Evolutionary conservation across 352 stramenopile species (phyloP), one percentile per base, ranked within the genome.

Genomic region (Ochromonadaceae sp.): DNA sequence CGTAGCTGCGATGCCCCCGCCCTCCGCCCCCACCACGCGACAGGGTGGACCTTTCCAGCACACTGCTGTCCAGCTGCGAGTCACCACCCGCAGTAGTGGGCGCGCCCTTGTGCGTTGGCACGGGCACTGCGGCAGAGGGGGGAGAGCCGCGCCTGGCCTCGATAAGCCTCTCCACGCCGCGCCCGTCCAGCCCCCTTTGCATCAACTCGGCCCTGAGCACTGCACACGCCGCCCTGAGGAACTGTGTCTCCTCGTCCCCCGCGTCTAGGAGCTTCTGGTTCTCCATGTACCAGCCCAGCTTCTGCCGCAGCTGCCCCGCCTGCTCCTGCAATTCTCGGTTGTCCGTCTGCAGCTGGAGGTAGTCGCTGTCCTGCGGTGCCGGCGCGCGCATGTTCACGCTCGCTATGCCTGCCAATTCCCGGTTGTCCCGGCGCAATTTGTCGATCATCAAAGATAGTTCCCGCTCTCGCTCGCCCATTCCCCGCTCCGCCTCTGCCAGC

Each of bases 221-320:
- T n/a, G n/a, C n/a, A n/a, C n/a, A n/a, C n/a, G n/a, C n/a, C n/a
- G n/a, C n/a, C n/a, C n/a, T n/a, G n/a, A n/a, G n/a, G n/a, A n/a
- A n/a, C n/a, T n/a, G n/a, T n/a, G n/a, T n/a, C n/a, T n/a, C n/a
- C n/a, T n/a, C n/a, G n/a, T n/a, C n/a, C n/a, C n/a, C n/a, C 40
- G 40, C 40, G 40, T 46, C 40, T 32, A 4, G 5, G 7, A 60
- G 22, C 22, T 56, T 52, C 22, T 56, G 47, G 17, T 15, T 56
- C 47, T 56, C 47, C 20, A n/a, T n/a, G 47, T 56, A 56, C 47
- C 47, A 56, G 17, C 15, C 47, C 22, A 56, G 15, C 47, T 56
- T 56, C 17, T 15, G 15, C 22, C 47, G 47, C 17, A 56, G 47
- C 17, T 52, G 22, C 34, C 17, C 17, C 7, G 17, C 17, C 12